These are phyloP conservation scores for Elaeis oleifera DNA, from an alignment of 202 grass and related monocot species.

Conservation along the genomic window DNA sequence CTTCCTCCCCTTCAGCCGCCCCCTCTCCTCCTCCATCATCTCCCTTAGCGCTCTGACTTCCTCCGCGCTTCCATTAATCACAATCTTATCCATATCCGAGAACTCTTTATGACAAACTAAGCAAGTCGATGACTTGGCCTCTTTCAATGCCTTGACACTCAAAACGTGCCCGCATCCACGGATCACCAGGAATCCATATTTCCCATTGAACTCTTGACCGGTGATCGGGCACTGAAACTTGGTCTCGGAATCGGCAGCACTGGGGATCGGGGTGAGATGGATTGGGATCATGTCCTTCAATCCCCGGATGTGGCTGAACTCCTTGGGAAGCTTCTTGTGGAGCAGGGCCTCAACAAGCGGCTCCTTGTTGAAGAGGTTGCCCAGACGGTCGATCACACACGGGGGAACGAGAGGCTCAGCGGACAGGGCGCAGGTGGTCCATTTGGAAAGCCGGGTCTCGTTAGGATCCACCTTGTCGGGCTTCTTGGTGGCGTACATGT, in stretches of 20 bases:
- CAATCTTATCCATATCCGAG: slow-evolving; percentile 48
- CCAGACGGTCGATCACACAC: slow-evolving; percentile 61
- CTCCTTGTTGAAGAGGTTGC: slow-evolving; percentile 92
- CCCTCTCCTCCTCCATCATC: slow-evolving; percentile 79
- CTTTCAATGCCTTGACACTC: slow-evolving; percentile 74
- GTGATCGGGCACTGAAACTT: slow-evolving; percentile 84
- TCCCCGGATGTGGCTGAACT: slow-evolving; percentile 56
- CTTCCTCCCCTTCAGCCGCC: slow-evolving; percentile 69
- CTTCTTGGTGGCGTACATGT: slow-evolving; percentile 86
- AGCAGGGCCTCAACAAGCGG: slow-evolving; percentile 83
- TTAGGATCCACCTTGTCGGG: slow-evolving; percentile 97
- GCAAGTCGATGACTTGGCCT: slow-evolving; percentile 61
- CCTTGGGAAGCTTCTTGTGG: slow-evolving; percentile 78
- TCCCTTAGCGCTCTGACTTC: slow-evolving; percentile 52
- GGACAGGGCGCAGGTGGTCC: slow-evolving; percentile 83
- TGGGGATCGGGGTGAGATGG: slow-evolving; percentile 40
- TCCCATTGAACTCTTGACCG: slow-evolving; percentile 77
- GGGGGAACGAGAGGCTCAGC: slow-evolving; percentile 59
- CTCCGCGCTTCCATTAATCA: slow-evolving; percentile 66
- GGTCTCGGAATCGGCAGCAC: slow-evolving; percentile 29
- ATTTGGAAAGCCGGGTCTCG: slow-evolving; percentile 76
- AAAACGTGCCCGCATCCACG: slow-evolving; percentile 68
- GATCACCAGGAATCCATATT: slow-evolving; percentile 64
- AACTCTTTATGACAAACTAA: slow-evolving; percentile 87
- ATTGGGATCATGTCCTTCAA: slow-evolving; percentile 87